Base-by-base conservation (phyloP, 23 red algal species). In the Gracilaria vermiculophylla region DNA sequence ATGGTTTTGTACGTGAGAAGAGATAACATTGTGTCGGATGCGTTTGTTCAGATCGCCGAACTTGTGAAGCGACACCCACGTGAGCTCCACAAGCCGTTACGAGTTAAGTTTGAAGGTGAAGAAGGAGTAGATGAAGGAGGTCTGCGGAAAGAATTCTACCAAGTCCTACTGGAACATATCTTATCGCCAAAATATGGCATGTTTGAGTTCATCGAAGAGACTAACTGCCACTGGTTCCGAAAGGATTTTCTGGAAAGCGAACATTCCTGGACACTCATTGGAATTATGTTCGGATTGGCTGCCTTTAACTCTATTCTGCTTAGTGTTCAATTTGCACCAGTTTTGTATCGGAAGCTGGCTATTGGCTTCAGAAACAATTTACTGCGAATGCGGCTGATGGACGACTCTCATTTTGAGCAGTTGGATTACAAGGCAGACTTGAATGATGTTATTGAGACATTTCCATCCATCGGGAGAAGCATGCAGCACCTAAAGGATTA, bases 91-190 rank as follows among this genome's bases (percentile, higher is more conserved):
- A 94, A 94, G 65, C 96, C 96, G 21, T 28, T 98, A 36, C 69
- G 84, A 47, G 96, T 98, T 0, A 67, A 79, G 17, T 98, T 98
- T 60, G 54, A 92, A 40, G 96, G 78, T n/a, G 96, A 98, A 64
- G 83, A 90, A 42, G 96, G 91, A 34, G 92, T 92, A 42, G 96
- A 98, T 64, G 96, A 94, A 69, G 96, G 96, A 37, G 96, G 96
- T 27, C 16, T 98, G 25, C 70, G 78, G 27, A 98, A 98, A 56
- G 96, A 98, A 51, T 98, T 94, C 76, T 94, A 95, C 21, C 90
- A 94, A 69, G 71, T 98, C 43, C 62, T 95, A 47, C 50, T 92
- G 69, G 91, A 93, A 23, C 79, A 95, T 45, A 80, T 98, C 40
- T 69, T 98, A 6, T 91, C 92, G 57, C 62, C 96, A 19, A 77